Percentiles rank a stretch among this genome's conserved stretches.
Evolutionary conservation across 2,329 filamentous ascomycete species (phyloP).

Genomic region (Aspergillus ruber): DNA sequence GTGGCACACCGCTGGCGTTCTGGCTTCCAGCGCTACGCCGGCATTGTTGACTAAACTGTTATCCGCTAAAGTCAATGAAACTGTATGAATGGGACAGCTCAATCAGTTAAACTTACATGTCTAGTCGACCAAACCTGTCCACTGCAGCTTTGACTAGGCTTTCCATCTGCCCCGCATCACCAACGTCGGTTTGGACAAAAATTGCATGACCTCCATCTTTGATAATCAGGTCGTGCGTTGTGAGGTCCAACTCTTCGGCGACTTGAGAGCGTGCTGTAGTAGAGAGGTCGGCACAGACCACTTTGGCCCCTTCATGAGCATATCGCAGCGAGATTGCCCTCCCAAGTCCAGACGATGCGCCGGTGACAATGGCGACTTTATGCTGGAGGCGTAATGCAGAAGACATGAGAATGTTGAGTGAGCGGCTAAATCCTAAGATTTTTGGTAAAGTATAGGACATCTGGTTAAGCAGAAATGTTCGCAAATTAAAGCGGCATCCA

Average conservation of each 20-base stretch:
- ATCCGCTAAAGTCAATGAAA: background rate
- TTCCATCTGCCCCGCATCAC: constrained; percentile 30
- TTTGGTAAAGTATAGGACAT: constrained; percentile 3
- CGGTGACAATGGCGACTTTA: constrained; percentile 41
- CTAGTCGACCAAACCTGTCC: constrained; percentile 31
- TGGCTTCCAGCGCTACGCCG: constrained; percentile 41
- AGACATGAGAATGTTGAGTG: background rate
- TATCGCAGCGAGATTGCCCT: constrained; percentile 42
- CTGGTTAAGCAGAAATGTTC: background rate
- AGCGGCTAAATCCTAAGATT: background rate
- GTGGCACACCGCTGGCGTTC: constrained; percentile 36
- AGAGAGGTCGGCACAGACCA: constrained; percentile 40
- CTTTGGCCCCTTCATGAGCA: constrained; percentile 34
- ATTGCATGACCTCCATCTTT: constrained; percentile 30
- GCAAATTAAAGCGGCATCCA: too few relatives aligned
- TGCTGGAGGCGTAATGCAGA: constrained; percentile 17
- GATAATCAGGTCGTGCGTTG: constrained; percentile 37
- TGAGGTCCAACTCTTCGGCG: background rate
- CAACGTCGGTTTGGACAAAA: constrained; percentile 43
- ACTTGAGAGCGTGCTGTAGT: background rate
- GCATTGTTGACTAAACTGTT: constrained; percentile 46
- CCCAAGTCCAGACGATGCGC: constrained; percentile 43
- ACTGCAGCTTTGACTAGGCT: constrained; percentile 31
- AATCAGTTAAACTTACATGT: constrained; percentile 30
- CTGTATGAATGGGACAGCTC: background rate